Evolutionary conservation across 805 yeast genomes (phyloP), one percentile per base, ranked within the genome.

Genomic region (Lipomyces sp.): DNA sequence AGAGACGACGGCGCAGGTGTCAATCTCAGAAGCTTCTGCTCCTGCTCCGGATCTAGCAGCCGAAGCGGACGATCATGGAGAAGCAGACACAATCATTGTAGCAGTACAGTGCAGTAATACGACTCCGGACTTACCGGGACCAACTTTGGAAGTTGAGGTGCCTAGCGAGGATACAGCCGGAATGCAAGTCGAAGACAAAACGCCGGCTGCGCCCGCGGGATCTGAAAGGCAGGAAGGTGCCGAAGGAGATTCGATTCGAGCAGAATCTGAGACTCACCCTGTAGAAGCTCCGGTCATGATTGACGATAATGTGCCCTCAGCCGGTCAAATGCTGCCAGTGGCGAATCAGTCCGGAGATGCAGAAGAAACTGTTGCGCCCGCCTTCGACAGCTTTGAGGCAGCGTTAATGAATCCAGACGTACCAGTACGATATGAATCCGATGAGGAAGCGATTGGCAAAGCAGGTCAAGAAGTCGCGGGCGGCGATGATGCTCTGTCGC

Each of bases 381-480:
- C 50, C 18, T 11, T 30, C 34, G 24, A 39, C 30, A 59, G 62
- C n/a, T 61, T 64, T 54, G 67, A 64, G 55, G 34, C 11, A 30
- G 61, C 67, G 13, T 39, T 64, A 24, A 18, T 30, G 57, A 63
- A 64, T 54, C 67, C 67, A 3, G 60, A 59, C 34, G 57, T 24
- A 33, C 34, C 55, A n/a, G 64, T 64, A 13, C 48, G 56, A 15
- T 64, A 48, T 32, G 71, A 66, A 42, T 63, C 69, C n/a, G 64
- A 67, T 37, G 61, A 8, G 8, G 65, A 56, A 2, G 39, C 24
- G 34, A 8, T 6, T 1, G 34, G 34, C 54, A 15, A 51, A 29
- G 32, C 54, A 32, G 4, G 33, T 10, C 32, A 29, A 8, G 54
- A 51, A 15, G 4, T 51, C 5, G 34, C 32, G 34, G 66, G 53